Conservation (phyloP, 1,284 basidiomycete genomes). For the Stygiomarasmius scandens region DNA sequence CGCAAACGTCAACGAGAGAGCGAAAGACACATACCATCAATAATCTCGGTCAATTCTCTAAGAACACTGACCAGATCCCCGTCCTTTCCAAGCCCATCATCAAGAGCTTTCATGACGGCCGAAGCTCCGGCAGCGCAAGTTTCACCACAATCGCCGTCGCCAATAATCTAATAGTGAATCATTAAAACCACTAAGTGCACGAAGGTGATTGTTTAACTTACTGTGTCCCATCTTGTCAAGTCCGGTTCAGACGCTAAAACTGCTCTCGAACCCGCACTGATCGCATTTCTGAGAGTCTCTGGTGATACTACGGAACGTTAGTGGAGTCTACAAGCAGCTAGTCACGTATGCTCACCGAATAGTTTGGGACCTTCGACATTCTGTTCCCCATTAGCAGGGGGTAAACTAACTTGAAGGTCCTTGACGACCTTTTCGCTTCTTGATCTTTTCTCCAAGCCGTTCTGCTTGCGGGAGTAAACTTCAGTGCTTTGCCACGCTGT, state of each 20-base stretch:
- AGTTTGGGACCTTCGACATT: background rate
- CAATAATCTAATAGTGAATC: constrained; percentile 21
- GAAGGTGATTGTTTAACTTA: background rate
- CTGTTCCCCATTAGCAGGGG: background rate
- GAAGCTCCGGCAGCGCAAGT: constrained; percentile 33
- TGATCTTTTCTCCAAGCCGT: background rate
- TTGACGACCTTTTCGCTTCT: background rate
- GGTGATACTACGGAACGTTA: constrained; percentile 15
- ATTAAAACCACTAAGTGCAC: background rate
- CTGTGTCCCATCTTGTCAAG: constrained; percentile 45
- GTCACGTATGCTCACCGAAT: background rate
- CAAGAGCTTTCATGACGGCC: constrained; percentile 20
- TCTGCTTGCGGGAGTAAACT: background rate
- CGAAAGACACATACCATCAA: constrained; percentile 13
- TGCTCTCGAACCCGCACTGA: constrained; percentile 32
- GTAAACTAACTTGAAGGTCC: background rate
- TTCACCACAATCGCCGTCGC: constrained; percentile 38
- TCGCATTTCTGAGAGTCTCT: constrained; percentile 20
- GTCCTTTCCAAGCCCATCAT: constrained; percentile 12
- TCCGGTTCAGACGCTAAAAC: constrained; percentile 39
- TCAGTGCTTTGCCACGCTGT: background rate
- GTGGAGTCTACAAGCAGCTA: no score
- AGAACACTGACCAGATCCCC: constrained; percentile 16
- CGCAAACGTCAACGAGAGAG: background rate
- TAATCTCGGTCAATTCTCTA: constrained; percentile 14